Conservation (phyloP, 2,329 filamentous ascomycete genomes). For the Cercospora janseana region DNA sequence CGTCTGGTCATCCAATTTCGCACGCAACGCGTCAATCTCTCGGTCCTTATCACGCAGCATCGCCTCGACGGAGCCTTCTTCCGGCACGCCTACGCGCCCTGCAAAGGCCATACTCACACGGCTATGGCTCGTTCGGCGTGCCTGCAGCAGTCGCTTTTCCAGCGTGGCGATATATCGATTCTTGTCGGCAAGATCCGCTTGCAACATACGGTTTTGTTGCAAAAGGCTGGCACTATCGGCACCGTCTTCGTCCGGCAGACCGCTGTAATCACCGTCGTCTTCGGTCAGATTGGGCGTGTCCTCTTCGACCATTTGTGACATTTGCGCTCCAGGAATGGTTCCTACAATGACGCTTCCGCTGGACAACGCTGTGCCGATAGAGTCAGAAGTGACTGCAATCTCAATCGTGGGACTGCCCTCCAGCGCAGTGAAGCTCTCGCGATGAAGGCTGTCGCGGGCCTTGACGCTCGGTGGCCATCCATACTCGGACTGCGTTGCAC, state of each 20-base stretch:
- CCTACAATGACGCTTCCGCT: constrained; percentile 36
- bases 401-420: constrained; percentile 30
- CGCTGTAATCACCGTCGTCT: constrained; percentile 53
- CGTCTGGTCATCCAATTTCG: constrained; percentile 89
- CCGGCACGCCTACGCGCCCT: constrained; percentile 44
- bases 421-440: constrained; percentile 40
- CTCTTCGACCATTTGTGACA: constrained; percentile 35
- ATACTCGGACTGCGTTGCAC: constrained; percentile 37
- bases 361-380: constrained; percentile 31
- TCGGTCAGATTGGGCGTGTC: constrained; percentile 38
- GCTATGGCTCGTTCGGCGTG: constrained; percentile 83
- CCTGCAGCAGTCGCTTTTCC: constrained; percentile 88
- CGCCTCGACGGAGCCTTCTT: constrained; percentile 71
- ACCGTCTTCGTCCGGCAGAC: constrained; percentile 70
- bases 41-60: constrained; percentile 83
- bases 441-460: constrained; percentile 31
- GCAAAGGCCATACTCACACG: constrained; percentile 74
- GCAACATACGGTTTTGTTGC: constrained; percentile 86
- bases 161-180: constrained; percentile 93
- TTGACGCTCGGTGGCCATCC: constrained; percentile 35
- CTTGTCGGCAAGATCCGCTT: constrained; percentile 93
- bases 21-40: constrained; percentile 87
- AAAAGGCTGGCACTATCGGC: constrained; percentile 79
- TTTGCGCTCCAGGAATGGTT: constrained; percentile 31
- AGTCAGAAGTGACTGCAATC: constrained; percentile 27